phyloP scores from a whole-genome alignment of 768 basidiomycete species.

The Mycena vulgaris region DNA sequence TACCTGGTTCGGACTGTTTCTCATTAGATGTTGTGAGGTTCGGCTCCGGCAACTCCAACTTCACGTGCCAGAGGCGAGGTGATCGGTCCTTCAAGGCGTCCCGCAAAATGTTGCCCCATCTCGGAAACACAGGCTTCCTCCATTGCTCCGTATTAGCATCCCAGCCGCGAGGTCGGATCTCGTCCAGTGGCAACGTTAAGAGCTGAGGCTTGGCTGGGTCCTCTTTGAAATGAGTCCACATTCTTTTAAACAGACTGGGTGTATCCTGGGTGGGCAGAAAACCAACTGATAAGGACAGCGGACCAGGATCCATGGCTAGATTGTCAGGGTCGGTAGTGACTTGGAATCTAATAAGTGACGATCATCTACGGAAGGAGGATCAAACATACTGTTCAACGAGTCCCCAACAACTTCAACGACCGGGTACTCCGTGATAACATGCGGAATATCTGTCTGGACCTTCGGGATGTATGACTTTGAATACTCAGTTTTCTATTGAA shows the following conservation, averaged over 20 bases:
- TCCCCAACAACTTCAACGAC: neutral
- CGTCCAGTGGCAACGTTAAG: neutral
- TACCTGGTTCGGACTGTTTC: too few species aligned
- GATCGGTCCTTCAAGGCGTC: too few species aligned
- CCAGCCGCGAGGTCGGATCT: neutral
- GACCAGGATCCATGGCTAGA: neutral
- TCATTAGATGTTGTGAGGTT: too few species aligned
- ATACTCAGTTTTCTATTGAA: neutral
- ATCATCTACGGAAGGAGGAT: neutral
- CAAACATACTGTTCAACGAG: neutral
- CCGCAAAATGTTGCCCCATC: neutral
- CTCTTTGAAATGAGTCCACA: neutral
- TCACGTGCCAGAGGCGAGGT: too few species aligned
- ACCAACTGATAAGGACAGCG: neutral
- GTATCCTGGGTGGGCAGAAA: neutral
- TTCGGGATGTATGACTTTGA: constrained; percentile 3
- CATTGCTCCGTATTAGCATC: neutral
- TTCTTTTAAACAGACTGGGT: neutral
- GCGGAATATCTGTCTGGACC: neutral
- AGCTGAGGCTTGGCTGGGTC: neutral
- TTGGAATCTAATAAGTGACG: neutral
- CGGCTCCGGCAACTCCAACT: too few species aligned
- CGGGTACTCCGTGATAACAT: neutral
- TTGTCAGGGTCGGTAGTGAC: neutral
- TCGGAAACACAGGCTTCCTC: constrained; percentile 4